Evolutionary conservation across 257 asterid genomes (phyloP).

Genomic region (Scutellaria baicalensis): DNA sequence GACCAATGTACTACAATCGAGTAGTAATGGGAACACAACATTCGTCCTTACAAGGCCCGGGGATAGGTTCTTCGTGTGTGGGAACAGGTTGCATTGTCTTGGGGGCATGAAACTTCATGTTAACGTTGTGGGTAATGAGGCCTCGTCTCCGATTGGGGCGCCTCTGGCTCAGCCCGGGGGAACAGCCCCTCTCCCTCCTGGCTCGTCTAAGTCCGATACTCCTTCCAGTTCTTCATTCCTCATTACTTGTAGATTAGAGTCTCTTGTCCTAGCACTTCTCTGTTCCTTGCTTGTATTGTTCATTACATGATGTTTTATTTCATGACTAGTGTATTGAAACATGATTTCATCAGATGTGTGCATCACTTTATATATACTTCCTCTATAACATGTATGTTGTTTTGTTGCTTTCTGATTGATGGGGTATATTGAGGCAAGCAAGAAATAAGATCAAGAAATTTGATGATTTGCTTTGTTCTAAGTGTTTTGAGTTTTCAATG

Average conservation of each 20-base stretch:
- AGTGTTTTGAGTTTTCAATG: neutral
- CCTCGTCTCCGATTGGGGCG: conserved; percentile 24
- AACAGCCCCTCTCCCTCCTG: conserved; percentile 23
- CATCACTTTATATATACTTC: too few relatives aligned
- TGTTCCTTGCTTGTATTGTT: conserved; percentile 17
- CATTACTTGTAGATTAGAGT: neutral
- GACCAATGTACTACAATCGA: conserved; percentile 52
- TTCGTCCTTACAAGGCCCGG: conserved; percentile 39
- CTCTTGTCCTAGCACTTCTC: neutral
- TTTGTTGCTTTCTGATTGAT: neutral
- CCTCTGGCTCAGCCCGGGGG: conserved; percentile 33
- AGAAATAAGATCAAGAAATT: neutral
- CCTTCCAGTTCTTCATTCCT: conserved; percentile 28
- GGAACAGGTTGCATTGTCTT: conserved; percentile 65
- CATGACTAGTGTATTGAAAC: neutral
- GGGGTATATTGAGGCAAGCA: neutral
- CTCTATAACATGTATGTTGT: neutral
- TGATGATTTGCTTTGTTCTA: neutral
- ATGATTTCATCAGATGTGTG: neutral
- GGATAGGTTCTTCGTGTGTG: conserved; percentile 56
- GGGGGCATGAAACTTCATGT: conserved; percentile 83
- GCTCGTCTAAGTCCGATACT: conserved; percentile 45
- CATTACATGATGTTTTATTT: neutral
- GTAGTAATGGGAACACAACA: conserved; percentile 62
- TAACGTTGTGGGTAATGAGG: conserved; percentile 16